These are phyloP conservation scores for Pycnococcus provasolii DNA, from an alignment of 139 green algal species.

Conservation along the genomic window DNA sequence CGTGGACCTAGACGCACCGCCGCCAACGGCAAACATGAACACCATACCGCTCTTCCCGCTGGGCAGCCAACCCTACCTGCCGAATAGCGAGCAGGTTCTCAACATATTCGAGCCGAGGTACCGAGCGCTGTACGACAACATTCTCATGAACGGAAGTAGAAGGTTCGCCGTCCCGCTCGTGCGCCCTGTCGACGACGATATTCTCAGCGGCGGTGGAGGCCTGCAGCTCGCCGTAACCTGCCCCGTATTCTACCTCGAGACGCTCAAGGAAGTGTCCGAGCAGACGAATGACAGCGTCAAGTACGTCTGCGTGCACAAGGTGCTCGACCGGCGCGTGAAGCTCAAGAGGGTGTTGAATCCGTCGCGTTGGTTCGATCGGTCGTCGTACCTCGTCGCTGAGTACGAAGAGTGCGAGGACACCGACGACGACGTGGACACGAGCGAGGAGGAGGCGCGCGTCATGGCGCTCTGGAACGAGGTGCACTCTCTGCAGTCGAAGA, in stretches of 20 bases:
- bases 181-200: neutral
- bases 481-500: conserved; percentile 4
- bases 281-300: conserved; percentile 20
- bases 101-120: conserved; percentile 28
- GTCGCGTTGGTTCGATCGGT: conserved; percentile 1
- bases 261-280: conserved; percentile 23
- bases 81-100: conserved; percentile 9
- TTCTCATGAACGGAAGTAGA: conserved; percentile 20
- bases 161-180: conserved; percentile 14
- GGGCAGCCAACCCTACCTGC: conserved; percentile 8
- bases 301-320: conserved; percentile 19
- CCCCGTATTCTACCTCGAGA: conserved; percentile 18
- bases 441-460: neutral
- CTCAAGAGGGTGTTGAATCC: conserved; percentile 14
- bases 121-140: conserved; percentile 18
- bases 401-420: conserved; percentile 1
- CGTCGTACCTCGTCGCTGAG: conserved; percentile 11
- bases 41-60: conserved; percentile 16
- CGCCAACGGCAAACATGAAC: neutral
- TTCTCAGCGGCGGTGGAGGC: too few species aligned
- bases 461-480: conserved; percentile 4
- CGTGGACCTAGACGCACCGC: too few species aligned
- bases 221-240: neutral
- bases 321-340: conserved; percentile 1
- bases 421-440: conserved; percentile 9